Base-by-base conservation (phyloP, 805 yeast genomes). In the Jamesozyma hellenica region DNA sequence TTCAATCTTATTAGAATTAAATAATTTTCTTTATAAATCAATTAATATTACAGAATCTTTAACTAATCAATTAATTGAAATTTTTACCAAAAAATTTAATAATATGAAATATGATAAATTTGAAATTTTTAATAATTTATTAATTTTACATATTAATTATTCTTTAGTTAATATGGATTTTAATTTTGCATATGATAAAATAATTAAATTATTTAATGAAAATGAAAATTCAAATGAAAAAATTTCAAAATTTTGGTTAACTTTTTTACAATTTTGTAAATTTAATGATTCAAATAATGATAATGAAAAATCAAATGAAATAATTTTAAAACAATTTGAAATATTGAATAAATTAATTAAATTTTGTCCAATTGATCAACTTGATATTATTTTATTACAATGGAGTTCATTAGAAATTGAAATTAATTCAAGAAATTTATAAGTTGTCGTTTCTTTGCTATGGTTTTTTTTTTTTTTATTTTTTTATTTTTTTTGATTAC, bases 211-310 rank as follows among this genome's bases (percentile, higher is more conserved):
- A 30, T 50, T 74, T 9, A 4, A n/a, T 7, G 61, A 65, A 19
- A 26, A 45, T 23, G 40, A 46, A 15, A 16, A 33, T 17, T 5
- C 23, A 21, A 21, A 21, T 21, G 23, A 21, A 6, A 18, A 26
- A 11, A 26, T 34, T 19, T 12, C 30, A 8, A 62, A 62, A 14
- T 60, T 66, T 35, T 86, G 95, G 95, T 67, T 77, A 19, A 75
- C 83, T 1, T 75, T 81, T 44, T 80, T 78, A 50, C 94, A 84
- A 49, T 77, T 81, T 3, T 82, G 83, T 3, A 80, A 82, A 57
- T 71, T 56, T 56, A 51, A 60, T 26, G 67, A 74, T 15, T 72
- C 75, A 7, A 58, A 58, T 18, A 67, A 75, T 4, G 65, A 63
- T 23, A 48, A 61, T 21, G 64, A 59, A 32, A 55, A 55, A 2